Evolutionary conservation across 2,329 filamentous ascomycete genomes (phyloP).

Genomic region (Hypoxylon sp.): DNA sequence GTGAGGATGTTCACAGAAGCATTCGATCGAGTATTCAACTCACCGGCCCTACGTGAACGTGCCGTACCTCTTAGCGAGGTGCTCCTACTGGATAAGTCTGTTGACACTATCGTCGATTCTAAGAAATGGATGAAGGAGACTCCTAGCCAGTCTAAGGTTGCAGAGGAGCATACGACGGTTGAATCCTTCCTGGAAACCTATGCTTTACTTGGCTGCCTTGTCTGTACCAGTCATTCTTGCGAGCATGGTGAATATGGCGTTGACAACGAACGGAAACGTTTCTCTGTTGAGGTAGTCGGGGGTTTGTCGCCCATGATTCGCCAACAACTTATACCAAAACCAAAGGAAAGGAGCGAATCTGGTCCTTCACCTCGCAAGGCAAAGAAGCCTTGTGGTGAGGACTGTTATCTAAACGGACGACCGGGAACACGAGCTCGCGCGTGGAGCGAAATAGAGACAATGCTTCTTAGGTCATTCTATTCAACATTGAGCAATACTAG

Average conservation of each 20-base stretch:
- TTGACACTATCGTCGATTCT: constrained; percentile 66
- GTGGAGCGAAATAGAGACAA: constrained; percentile 65
- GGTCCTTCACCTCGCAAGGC: constrained; percentile 54
- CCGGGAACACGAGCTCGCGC: constrained; percentile 52
- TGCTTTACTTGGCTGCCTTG: constrained; percentile 68
- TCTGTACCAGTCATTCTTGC: constrained; percentile 71
- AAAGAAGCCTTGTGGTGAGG: constrained; percentile 49
- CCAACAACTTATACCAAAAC: constrained; percentile 46
- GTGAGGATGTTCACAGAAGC: constrained; percentile 68
- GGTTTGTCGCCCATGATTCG: constrained; percentile 54
- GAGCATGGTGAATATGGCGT: constrained; percentile 71
- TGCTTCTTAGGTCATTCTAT: constrained; percentile 63
- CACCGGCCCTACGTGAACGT: constrained; percentile 52
- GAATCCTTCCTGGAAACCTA: constrained; percentile 68
- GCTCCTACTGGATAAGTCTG: constrained; percentile 65
- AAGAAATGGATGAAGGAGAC: constrained; percentile 66
- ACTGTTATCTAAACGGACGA: constrained; percentile 60
- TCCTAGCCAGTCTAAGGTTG: constrained; percentile 52
- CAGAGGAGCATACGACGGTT: constrained; percentile 56
- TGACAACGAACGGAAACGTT: constrained; percentile 66
- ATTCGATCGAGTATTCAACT: constrained; percentile 68
- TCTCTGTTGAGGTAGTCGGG: constrained; percentile 63
- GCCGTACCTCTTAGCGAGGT: constrained; percentile 66
- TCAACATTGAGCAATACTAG: constrained; percentile 59
- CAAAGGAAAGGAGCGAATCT: constrained; percentile 37